Evolutionary conservation across 2,329 filamentous ascomycete genomes (phyloP).

Genomic region (Teratosphaeriaceae sp.): DNA sequence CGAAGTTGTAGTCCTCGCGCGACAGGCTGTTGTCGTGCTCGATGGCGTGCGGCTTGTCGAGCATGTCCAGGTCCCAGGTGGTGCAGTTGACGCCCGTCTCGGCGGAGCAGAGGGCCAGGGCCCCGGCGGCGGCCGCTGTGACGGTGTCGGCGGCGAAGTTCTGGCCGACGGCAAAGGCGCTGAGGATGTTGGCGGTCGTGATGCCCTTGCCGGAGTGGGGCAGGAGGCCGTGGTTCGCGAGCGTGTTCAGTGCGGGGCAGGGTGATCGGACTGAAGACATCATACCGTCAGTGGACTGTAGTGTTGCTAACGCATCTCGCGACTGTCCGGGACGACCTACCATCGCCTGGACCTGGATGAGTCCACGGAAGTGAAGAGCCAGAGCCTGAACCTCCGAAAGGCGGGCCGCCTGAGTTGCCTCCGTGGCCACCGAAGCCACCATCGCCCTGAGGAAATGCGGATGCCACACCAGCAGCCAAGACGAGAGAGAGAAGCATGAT

Average conservation of each 20-base stretch:
- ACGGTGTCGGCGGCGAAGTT: constrained; percentile 6
- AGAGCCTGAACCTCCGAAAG: not conserved
- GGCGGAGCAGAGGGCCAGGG: constrained; percentile 1
- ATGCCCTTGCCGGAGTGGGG: constrained; percentile 3
- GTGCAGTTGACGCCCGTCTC: constrained; percentile 4
- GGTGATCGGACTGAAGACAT: not conserved
- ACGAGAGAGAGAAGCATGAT: constrained; percentile 1
- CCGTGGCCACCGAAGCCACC: not conserved
- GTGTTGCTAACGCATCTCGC: not conserved
- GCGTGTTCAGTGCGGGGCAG: constrained; percentile 3
- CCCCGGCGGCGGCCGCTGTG: not conserved
- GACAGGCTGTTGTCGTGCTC: constrained; percentile 50
- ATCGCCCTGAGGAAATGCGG: not conserved
- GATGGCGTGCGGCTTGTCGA: constrained; percentile 36
- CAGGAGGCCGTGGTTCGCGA: constrained; percentile 1
- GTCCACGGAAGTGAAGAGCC: not conserved
- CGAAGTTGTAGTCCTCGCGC: constrained; percentile 35
- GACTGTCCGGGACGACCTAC: not conserved
- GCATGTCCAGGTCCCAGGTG: constrained; percentile 5
- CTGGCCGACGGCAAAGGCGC: constrained; percentile 1
- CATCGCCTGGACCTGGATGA: constrained; percentile 1
- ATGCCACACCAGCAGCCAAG: not conserved
- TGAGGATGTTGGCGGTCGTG: constrained; percentile 1
- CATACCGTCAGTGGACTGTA: too few species aligned
- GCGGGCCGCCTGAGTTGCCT: not conserved